Base-by-base conservation (phyloP, 1,284 basidiomycete genomes). In the Schizopora paradoxa region DNA sequence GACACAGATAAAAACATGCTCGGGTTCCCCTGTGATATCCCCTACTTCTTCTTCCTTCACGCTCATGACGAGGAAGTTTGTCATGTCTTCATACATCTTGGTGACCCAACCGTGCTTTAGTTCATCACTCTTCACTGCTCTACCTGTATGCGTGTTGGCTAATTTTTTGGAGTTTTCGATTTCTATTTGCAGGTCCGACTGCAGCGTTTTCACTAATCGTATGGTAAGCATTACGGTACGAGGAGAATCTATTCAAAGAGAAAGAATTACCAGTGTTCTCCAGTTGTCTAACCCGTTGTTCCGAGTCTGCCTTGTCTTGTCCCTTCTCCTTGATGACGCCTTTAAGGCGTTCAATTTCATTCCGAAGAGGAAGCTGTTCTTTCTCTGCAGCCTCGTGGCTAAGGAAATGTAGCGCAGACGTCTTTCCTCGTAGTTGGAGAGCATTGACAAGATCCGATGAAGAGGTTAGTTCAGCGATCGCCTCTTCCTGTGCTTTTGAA, bases 341-440 rank as follows among this genome's bases (percentile, higher is more conserved):
- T 50, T 73, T 74, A 56, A 73, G 68, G 11, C 64, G 61, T 18
- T 57, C 60, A 21, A 79, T 59, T 47, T 82, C 75, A 40, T 72
- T 63, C 47, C 79, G 72, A 23, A 77, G 58, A 1, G 51, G 62
- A 42, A 69, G 72, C 54, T 77, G 77, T 63, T 86, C 83, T 49
- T 77, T 75, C 45, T 87, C 79, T 5, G 79, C 84, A 3, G 76
- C 75, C 52, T 86, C 83, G 41, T 82, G 76, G 5, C 83, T 85
- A 11, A 89, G 62, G 48, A 89, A 72, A 51, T 82, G 77, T 23
- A 84, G 65, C 5, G 74, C 68, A 0, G 72, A 70, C 35, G 64
- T 67, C 51, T 72, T 72, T 22, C 70, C 74, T 1, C 71, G 63
- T 36, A 65, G 65, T 25, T 75, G 65, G 18, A 82, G 63, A 2